Base-by-base conservation (phyloP, 2,329 filamentous ascomycete genomes). In the Botrytis byssoidea region DNA sequence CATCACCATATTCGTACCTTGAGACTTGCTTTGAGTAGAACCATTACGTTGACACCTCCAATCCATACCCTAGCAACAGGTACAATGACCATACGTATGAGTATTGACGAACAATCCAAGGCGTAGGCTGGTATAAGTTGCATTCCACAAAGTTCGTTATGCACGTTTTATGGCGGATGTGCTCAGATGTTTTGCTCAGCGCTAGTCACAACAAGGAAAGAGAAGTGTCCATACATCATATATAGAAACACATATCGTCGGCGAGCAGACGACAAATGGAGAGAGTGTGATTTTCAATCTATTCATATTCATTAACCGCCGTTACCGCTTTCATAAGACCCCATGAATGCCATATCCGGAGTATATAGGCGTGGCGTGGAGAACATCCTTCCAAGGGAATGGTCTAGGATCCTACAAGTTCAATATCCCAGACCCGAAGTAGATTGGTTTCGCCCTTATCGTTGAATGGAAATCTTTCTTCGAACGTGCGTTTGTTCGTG, bases 381-480 rank as follows among this genome's bases (percentile, higher is more conserved):
- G 64, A 57, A 67, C 22, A 68, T 68, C 25, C 25, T n/a, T 37
- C 37, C 48, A 29, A 57, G 25, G 35, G 35, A 55, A 68, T 20
- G 37, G 29, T 32, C 18, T 32, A 32, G 35, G 66, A 42, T 57
- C 66, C 55, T 37, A 67, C 65, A 5, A 68, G 55, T 40, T 57
- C 48, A 37, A 57, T 42, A 42, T 68, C 35, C 48, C 66, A 42
- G 25, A 25, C 25, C 48, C 66, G 35, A 68, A 68, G 37, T 42
- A 57, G 66, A 57, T 32, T 57, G 48, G 25, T 57, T 55, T 68
- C 66, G 66, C 66, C 37, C 46, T 68, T 68, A 57, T 68, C 65
- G 48, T 68, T 57, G 66, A 48, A 18, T 37, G 65, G 65, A 55
- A 68, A 42, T 55, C 46, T 40, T 57, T 57, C 48, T 32, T 68